phyloP scores from a whole-genome alignment of 2,329 filamentous ascomycete genomes.

The Tolypocladium nubicola region DNA sequence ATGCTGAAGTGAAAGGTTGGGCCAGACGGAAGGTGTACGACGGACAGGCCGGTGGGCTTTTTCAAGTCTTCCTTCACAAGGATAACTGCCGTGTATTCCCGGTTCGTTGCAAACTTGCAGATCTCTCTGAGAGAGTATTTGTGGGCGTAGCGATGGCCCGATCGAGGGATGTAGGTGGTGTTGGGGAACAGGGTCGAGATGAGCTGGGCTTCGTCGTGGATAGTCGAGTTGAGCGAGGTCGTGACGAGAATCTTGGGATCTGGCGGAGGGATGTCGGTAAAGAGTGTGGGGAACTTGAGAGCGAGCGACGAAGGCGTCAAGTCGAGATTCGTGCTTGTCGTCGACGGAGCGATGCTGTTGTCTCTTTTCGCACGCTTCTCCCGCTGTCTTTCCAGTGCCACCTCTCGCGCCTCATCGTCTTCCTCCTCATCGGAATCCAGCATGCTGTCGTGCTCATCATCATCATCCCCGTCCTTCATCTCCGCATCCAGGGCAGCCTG shows the following conservation, averaged over 20 bases:
- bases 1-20: slow-evolving; percentile 92
- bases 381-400: slow-evolving; percentile 29
- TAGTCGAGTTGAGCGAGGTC: slow-evolving; percentile 76
- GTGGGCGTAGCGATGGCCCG: slow-evolving; percentile 71
- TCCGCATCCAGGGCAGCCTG: slow-evolving; percentile 35
- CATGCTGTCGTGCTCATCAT: slow-evolving; percentile 68
- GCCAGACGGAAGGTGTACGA: slow-evolving; percentile 73
- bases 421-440: slow-evolving; percentile 53
- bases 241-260: slow-evolving; percentile 84
- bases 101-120: slow-evolving; percentile 68
- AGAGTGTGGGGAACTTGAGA: slow-evolving; percentile 52
- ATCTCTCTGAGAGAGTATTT: slow-evolving; percentile 93
- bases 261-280: slow-evolving; percentile 46
- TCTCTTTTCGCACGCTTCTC: slow-evolving; percentile 35
- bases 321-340: slow-evolving; percentile 53
- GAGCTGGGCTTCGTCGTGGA: slow-evolving; percentile 73
- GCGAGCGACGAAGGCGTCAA: slow-evolving; percentile 49
- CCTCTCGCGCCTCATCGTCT: slow-evolving; percentile 36
- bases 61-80: slow-evolving; percentile 87
- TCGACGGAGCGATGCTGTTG: slow-evolving; percentile 45
- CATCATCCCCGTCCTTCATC: slow-evolving; percentile 32
- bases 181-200: slow-evolving; percentile 80
- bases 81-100: slow-evolving; percentile 74
- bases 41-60: slow-evolving; percentile 67
- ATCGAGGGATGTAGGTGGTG: slow-evolving; percentile 75